Conservation (phyloP, 1,139 yeast genomes). For the Waltiozyma sp. region DNA sequence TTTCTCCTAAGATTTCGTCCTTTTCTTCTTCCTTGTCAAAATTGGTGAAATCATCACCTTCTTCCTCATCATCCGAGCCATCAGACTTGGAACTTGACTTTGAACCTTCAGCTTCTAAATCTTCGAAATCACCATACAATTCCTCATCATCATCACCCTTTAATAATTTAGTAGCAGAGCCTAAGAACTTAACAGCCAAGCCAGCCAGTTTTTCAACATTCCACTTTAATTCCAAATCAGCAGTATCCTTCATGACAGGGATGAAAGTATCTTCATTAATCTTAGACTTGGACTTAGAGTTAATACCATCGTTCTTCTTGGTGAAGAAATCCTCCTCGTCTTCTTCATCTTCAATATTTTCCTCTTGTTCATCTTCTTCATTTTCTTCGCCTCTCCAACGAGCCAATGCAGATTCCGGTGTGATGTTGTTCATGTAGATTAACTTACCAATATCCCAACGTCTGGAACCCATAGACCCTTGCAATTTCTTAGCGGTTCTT, state of each 20-base stretch:
- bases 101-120: slow-evolving; percentile 41
- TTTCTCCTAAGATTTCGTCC: slow-evolving; percentile 28
- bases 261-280: slow-evolving; percentile 25
- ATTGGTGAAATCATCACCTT: slow-evolving; percentile 37
- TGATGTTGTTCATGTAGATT: slow-evolving; percentile 64
- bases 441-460: slow-evolving; percentile 76
- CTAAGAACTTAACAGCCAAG: slow-evolving; percentile 50
- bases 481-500: slow-evolving; percentile 36
- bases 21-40: slow-evolving; percentile 42
- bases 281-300: slow-evolving; percentile 2
- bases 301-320: slow-evolving; percentile 28
- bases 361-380: slow-evolving; percentile 29
- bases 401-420: slow-evolving; percentile 62
- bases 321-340: slow-evolving; percentile 62
- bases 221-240: slow-evolving; percentile 47
- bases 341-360: slow-evolving; percentile 40
- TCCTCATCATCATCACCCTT: slow-evolving; percentile 35
- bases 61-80: slow-evolving; percentile 35
- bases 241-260: slow-evolving; percentile 33
- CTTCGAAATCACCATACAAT: slow-evolving; percentile 71
- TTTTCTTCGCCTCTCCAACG: slow-evolving; percentile 60
- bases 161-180: slow-evolving; percentile 47
- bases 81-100: slow-evolving; percentile 24
- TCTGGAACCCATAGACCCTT: slow-evolving; percentile 31
- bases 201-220: slow-evolving; percentile 34